phyloP scores from a whole-genome alignment of 1,139 yeast genomes.

The Zygosaccharomyces pseudobailii region DNA sequence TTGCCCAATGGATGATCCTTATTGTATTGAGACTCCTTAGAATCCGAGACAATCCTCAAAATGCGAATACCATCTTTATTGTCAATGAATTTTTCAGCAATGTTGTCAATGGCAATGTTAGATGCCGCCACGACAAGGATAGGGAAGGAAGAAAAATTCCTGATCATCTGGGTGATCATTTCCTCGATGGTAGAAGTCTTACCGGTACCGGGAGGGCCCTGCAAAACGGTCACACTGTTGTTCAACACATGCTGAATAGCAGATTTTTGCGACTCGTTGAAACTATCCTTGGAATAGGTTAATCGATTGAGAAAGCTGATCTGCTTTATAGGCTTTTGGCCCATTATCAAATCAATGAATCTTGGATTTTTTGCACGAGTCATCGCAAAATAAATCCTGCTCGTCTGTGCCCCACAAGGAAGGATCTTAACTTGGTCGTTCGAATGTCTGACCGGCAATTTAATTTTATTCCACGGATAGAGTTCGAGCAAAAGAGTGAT shows the following conservation, averaged over 20 bases:
- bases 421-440: conserved; percentile 43
- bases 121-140: conserved; percentile 73
- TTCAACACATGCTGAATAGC: conserved; percentile 67
- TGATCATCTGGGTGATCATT: conserved; percentile 56
- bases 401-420: conserved; percentile 61
- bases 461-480: conserved; percentile 52
- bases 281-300: conserved; percentile 43
- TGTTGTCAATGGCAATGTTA: conserved; percentile 70
- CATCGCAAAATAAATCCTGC: conserved; percentile 63
- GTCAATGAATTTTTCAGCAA: conserved; percentile 60
- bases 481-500: conserved; percentile 48
- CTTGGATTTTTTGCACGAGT: conserved; percentile 51
- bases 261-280: conserved; percentile 61
- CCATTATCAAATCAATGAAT: conserved; percentile 55
- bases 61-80: conserved; percentile 45
- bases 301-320: conserved; percentile 52
- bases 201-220: conserved; percentile 71
- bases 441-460: conserved; percentile 41
- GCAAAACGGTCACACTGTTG: conserved; percentile 59
- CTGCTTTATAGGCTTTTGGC: conserved; percentile 56
- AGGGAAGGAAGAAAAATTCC: conserved; percentile 54
- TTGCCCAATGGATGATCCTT: conserved; percentile 50
- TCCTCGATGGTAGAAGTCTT: conserved; percentile 64
- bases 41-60: conserved; percentile 55
- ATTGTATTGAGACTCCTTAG: conserved; percentile 59